Conservation (phyloP, 306 rosid species). For the Myrica gale region DNA sequence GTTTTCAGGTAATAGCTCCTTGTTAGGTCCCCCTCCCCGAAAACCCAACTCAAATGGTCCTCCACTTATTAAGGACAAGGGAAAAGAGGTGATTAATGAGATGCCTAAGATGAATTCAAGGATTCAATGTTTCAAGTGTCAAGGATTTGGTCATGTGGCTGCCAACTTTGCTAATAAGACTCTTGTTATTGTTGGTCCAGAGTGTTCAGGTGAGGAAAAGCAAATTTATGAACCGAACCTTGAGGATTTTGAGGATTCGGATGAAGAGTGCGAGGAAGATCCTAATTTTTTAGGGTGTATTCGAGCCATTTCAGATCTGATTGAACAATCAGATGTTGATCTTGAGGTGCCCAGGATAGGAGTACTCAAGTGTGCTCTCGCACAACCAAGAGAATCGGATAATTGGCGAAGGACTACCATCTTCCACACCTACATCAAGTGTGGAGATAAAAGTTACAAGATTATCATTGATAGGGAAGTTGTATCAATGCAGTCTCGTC, state of each 20-base stretch:
- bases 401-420: neutral
- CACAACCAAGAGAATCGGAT: neutral
- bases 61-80: neutral
- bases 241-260: neutral
- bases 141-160: no score
- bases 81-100: no score
- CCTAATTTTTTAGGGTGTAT: neutral
- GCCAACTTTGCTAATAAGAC: no score
- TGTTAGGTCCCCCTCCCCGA: neutral
- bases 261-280: neutral
- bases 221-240: neutral
- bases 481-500: neutral
- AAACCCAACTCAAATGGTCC: neutral
- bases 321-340: neutral
- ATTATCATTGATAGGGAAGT: neutral
- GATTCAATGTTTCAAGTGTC: no score
- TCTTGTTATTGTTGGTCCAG: no score
- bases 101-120: no score
- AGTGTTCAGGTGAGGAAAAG: no score
- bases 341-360: neutral
- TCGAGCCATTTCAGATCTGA: neutral
- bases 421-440: no score
- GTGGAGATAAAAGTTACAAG: no score
- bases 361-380: neutral
- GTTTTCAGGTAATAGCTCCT: neutral